phyloP scores from a whole-genome alignment of 805 yeast species.

The Blastobotrys mokoenaii region DNA sequence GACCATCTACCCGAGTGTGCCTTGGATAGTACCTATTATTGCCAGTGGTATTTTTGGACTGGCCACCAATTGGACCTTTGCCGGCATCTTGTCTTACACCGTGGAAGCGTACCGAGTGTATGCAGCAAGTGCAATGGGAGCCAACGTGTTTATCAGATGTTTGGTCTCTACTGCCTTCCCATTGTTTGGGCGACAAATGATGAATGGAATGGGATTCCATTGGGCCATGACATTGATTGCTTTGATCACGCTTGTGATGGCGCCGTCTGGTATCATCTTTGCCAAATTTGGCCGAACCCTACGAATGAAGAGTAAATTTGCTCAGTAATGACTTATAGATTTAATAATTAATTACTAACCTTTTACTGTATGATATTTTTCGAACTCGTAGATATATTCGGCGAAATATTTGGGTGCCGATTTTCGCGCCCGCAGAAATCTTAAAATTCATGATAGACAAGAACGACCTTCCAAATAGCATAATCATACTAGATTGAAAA shows the following conservation, averaged over 20 bases:
- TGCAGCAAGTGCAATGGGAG: constrained; percentile 82
- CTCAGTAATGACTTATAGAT: too few species aligned
- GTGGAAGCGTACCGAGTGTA: constrained; percentile 38
- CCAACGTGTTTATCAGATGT: constrained; percentile 74
- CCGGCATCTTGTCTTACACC: constrained; percentile 29
- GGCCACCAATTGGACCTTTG: constrained; percentile 32
- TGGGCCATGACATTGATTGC: constrained; percentile 67
- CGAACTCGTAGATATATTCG: too few species aligned
- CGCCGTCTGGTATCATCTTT: not conserved
- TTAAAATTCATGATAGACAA: too few species aligned
- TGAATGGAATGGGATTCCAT: constrained; percentile 54
- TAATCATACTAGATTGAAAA: too few species aligned
- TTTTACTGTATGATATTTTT: too few species aligned
- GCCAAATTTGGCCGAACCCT: not conserved
- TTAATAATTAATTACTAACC: too few species aligned
- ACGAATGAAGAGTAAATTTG: constrained; percentile 14
- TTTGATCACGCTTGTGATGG: constrained; percentile 37
- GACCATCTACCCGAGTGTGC: constrained; percentile 37
- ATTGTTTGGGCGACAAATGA: constrained; percentile 80
- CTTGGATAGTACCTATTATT: constrained; percentile 50
- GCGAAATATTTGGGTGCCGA: too few species aligned
- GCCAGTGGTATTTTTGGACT: constrained; percentile 46
- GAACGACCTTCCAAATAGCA: too few species aligned
- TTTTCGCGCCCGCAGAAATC: too few species aligned
- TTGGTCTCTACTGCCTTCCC: constrained; percentile 74